phyloP scores from a whole-genome alignment of 2,329 filamentous ascomycete species.

The Aspergillus sp. region DNA sequence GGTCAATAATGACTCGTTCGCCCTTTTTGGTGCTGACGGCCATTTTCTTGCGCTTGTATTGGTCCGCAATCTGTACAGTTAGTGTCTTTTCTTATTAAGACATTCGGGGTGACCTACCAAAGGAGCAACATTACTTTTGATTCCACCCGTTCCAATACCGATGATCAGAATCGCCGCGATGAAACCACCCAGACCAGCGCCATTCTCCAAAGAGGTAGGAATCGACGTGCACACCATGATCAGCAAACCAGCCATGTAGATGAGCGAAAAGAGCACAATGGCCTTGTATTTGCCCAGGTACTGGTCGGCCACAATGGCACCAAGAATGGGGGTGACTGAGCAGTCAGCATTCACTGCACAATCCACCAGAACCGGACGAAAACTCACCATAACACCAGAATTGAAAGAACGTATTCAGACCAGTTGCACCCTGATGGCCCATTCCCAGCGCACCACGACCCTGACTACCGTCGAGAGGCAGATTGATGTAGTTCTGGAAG shows the following conservation, averaged over 20 bases:
- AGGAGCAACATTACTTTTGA: conserved; percentile 60
- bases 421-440: conserved; percentile 42
- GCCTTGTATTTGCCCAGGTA: conserved; percentile 58
- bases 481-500: conserved; percentile 52
- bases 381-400: conserved; percentile 48
- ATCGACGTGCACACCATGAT: conserved; percentile 51
- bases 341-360: background rate
- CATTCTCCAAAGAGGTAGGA: conserved; percentile 44
- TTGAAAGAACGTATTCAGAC: conserved; percentile 47
- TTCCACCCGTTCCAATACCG: conserved; percentile 60
- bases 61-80: conserved; percentile 52
- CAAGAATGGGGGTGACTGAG: conserved; percentile 49
- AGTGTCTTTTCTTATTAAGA: background rate
- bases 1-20: conserved; percentile 58
- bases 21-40: conserved; percentile 40
- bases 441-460: conserved; percentile 38
- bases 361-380: background rate
- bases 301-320: conserved; percentile 54
- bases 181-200: conserved; percentile 50
- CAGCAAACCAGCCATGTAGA: conserved; percentile 54
- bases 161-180: conserved; percentile 54
- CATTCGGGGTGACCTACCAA: conserved; percentile 19
- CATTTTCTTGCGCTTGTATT: conserved; percentile 55
- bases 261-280: conserved; percentile 48
- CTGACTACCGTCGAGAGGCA: conserved; percentile 32